A percentile compares a stretch with the other conserved stretches of the same genome.
Conservation (phyloP, 352 stramenopile species). For the Globisporangium nunn region DNA sequence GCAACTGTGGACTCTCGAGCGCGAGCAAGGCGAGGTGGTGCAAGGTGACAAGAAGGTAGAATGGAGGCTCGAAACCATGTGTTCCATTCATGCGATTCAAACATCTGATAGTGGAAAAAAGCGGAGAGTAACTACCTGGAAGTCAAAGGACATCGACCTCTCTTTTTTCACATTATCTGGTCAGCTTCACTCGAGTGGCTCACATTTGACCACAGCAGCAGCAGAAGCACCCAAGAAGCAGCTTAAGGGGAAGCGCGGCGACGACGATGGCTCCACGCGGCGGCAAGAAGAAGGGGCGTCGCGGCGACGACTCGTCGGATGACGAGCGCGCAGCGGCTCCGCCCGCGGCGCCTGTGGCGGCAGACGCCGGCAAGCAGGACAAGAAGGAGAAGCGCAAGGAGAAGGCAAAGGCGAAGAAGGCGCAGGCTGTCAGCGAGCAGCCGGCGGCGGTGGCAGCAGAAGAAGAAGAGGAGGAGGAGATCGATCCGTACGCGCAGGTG, state of each 20-base stretch:
- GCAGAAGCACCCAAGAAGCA: background rate
- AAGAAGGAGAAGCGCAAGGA: slow-evolving; percentile 80
- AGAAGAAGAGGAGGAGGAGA: slow-evolving; percentile 32
- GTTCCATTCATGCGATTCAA: too few species aligned
- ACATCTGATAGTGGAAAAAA: too few species aligned
- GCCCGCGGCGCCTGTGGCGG: slow-evolving; percentile 16
- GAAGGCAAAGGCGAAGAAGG: slow-evolving; percentile 62
- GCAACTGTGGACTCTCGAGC: too few species aligned
- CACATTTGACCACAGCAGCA: background rate
- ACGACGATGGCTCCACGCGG: slow-evolving; percentile 38
- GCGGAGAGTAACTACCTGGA: too few species aligned
- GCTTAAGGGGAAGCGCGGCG: background rate
- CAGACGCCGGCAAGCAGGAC: slow-evolving; percentile 30
- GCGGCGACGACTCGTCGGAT: slow-evolving; percentile 56
- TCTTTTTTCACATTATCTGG: too few species aligned
- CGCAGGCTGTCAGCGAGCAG: slow-evolving; percentile 34
- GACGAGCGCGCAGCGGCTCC: slow-evolving; percentile 43
- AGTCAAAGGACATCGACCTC: too few species aligned
- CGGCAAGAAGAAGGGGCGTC: slow-evolving; percentile 75
- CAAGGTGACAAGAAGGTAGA: too few species aligned
- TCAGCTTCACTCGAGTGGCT: background rate
- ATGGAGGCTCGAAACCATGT: too few species aligned
- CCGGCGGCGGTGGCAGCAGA: slow-evolving; percentile 12
- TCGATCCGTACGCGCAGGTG: slow-evolving; percentile 52
- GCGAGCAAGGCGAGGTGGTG: too few species aligned